These are phyloP conservation scores for Fusarium veterinarium DNA, from an alignment of 2,329 filamentous ascomycete genomes.

Conservation along the genomic window DNA sequence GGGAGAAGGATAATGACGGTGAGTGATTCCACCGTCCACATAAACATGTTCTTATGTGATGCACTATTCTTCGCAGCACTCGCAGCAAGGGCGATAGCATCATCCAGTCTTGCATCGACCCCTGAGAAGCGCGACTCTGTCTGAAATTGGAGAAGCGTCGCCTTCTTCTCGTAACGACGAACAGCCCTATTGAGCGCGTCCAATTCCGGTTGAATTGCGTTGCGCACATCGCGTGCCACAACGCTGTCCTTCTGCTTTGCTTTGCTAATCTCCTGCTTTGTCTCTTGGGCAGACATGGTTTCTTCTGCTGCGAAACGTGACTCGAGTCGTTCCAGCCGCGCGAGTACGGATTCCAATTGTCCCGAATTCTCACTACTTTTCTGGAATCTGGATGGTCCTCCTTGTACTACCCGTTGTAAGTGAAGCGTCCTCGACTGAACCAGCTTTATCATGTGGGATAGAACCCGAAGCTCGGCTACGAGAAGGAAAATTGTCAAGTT, in stretches of 20 bases:
- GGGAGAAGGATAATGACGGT: conserved; percentile 55
- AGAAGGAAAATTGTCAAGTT: conserved; percentile 92
- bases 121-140: conserved; percentile 79
- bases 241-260: conserved; percentile 57
- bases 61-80: conserved; percentile 70
- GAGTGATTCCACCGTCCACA: conserved; percentile 53
- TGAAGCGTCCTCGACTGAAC: conserved; percentile 82
- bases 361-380: conserved; percentile 49
- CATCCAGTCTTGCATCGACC: conserved; percentile 77
- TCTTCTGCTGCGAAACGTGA: conserved; percentile 53
- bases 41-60: conserved; percentile 51
- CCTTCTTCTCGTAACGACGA: conserved; percentile 90
- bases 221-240: conserved; percentile 69
- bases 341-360: conserved; percentile 67
- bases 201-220: conserved; percentile 80
- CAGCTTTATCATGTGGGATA: conserved; percentile 84
- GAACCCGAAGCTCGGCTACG: conserved; percentile 84
- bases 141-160: conserved; percentile 78
- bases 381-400: conserved; percentile 56
- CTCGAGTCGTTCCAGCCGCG: conserved; percentile 78
- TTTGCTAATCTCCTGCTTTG: conserved; percentile 48
- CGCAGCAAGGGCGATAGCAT: conserved; percentile 83
- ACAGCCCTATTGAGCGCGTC: conserved; percentile 91
- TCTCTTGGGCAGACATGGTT: conserved; percentile 42
- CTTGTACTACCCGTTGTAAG: conserved; percentile 78